Base-by-base conservation (phyloP, 2,329 filamentous ascomycete species). In the Polytolypa hystricis region DNA sequence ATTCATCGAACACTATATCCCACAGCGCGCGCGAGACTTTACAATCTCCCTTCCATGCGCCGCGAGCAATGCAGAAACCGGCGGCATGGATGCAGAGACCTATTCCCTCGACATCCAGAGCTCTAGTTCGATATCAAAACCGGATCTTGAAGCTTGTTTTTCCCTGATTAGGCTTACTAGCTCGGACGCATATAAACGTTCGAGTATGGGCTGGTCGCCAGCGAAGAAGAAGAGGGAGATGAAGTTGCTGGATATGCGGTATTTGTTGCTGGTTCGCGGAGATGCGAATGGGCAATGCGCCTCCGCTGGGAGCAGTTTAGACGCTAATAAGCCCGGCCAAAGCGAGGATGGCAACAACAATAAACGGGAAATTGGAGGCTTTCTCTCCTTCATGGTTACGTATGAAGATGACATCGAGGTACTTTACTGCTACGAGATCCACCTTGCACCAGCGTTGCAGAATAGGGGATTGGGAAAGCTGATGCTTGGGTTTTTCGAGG, bases 341-440 rank as follows among this genome's bases (percentile, higher is more conserved):
- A 12, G 23, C 6, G 18, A 37, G 19, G 15, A 32, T 33, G 15
- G n/a, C n/a, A n/a, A n/a, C n/a, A n/a, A n/a, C n/a, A n/a, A n/a
- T n/a, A n/a, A n/a, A n/a, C 20, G 15, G 10, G 26, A 29, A 4
- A 37, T 54, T 23, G 45, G 43, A 2, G 67, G 61, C 1, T 69
- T 74, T 46, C 47, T 70, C 11, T 73, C 69, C 4, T 73, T 73
- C 51, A 70, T 73, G 67, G 54, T 73, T 41, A 71, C 68, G n/a
- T 64, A 70, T 37, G 71, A 74, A 44, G 70, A 73, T 37, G 60
- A 59, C 4, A 53, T 65, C 14, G 64, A 72, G 9, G 74, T 79
- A 4, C 42, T 76, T n/a, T 79, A 79, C 50, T 67, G 75, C 46
- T 79, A 79, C 54, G 76, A 79, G 52, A 64, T 79, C 9, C 76